Conservation (phyloP, 2,329 filamentous ascomycete species). For the Calonectria multiphialidica region DNA sequence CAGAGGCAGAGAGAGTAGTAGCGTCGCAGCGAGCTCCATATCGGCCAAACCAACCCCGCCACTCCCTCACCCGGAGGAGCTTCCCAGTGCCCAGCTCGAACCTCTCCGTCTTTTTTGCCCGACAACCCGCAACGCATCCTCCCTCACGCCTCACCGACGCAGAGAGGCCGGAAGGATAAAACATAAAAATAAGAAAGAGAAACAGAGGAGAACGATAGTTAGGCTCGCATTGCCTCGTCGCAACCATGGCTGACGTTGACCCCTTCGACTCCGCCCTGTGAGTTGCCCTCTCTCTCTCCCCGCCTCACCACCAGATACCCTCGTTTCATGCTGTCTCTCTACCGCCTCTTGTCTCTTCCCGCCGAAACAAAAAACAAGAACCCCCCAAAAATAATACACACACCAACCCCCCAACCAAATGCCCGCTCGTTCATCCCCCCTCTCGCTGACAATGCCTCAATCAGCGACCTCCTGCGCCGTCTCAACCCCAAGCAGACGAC, state of each 20-base stretch:
- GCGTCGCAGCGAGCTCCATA: conserved; percentile 31
- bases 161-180: background rate
- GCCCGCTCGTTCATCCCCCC: background rate
- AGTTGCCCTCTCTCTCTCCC: conserved; percentile 44
- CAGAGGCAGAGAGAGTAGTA: conserved; percentile 23
- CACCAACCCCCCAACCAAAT: background rate
- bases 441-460: conserved; percentile 4
- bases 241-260: conserved; percentile 66
- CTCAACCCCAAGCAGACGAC: conserved; percentile 95
- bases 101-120: conserved; percentile 5
- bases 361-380: background rate
- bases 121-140: background rate
- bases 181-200: background rate
- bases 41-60: conserved; percentile 35
- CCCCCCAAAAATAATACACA: background rate
- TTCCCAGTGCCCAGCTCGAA: conserved; percentile 33
- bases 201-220: background rate
- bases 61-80: conserved; percentile 30
- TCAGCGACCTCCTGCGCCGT: conserved; percentile 95
- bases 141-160: background rate
- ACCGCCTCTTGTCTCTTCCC: background rate
- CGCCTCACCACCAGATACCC: background rate
- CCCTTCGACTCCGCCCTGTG: conserved; percentile 84
- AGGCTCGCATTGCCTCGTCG: background rate
- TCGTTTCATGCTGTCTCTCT: conserved; percentile 4